Evolutionary conservation across 2,329 filamentous ascomycete species (phyloP), one percentile per base, ranked within the genome.

Genomic region (Trichoderma atroviride): DNA sequence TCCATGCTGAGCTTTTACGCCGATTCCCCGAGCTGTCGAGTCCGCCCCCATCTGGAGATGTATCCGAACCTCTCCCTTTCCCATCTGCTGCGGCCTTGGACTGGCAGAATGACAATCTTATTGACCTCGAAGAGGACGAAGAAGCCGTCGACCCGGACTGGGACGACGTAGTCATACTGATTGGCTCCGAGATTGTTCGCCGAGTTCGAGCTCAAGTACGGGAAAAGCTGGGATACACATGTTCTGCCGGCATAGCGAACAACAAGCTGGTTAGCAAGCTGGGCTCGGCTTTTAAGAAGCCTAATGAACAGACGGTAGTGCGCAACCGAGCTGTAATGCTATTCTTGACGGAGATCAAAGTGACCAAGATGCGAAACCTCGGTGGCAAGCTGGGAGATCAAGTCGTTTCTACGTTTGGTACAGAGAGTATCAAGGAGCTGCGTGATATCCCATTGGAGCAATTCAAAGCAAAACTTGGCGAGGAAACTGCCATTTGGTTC

Each of bases 181-280:
- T 97, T 75, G 96, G 92, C 0, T 94, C 94, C 2, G 94, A 97
- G 76, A 96, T 98, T 74, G 89, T 97, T 40, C 88, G 93, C 24
- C 85, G 88, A 70, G 86, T 98, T 22, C 88, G 96, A 62, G 83
- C 84, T 27, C 83, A 87, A 62, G 86, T 99, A 69, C 88, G 86
- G 73, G 85, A 91, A 57, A 85, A 86, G 72, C 82, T 98, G 64
- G 87, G 89, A 66, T 99, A 97, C 78, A 98, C 95, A 4, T 97
- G 94, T 80, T 97, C 95, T 7, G 95, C 89, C 0, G 96, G 96
- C 7, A 84, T 99, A 72, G 92, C 94, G 35, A 88, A 87, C 72
- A 99, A 97, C 83, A 99, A 98, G 81, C 93, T 97, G 87, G 84
- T 99, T 70, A 93, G 94, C 71, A 99, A 99, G 82, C 83, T 99